Evolutionary conservation across 805 yeast species (phyloP), one percentile per base, ranked within the genome.

Genomic region (Maudiozyma barnettii): DNA sequence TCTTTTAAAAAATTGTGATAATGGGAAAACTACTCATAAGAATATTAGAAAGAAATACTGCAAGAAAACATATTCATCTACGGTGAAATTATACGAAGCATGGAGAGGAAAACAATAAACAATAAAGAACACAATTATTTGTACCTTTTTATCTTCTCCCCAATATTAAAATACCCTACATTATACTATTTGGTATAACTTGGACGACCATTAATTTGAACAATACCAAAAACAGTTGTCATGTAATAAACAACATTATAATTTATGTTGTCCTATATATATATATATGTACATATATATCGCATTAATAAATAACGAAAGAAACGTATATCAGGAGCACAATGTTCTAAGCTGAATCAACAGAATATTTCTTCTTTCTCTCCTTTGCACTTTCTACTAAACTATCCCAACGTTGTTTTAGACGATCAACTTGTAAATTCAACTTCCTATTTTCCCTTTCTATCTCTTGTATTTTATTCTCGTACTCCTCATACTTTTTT

Each of bases 41-140:
- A 83, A 95, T 6, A 80, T 90, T 37, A 90, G 71, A 63, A 93
- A 87, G 57, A 90, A 90, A 69, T 90, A 90, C 67, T 78, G 81
- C 54, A 95, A 84, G 58, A 74, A 88, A 53, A 76, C 82, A 56
- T 87, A 79, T 69, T 80, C 86, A 58, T 76, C 84, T 58, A 83
- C 89, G 42, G 75, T 95, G 12, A 39, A 42, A 46, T 5, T 45
- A 3, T 48, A 46, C 20, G 39, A 46, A 39, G 18, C 46, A 31
- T 51, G 54, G 54, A 22, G 37, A 14, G 14, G n/a, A 1, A 21
- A 43, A 23, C 37, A 39, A 18, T 26, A 3, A 26, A 26, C 8
- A 26, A 6, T 26, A 26, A 2, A 6, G 4, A 12, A 26, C 8
- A 26, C 30, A 9, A 3, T 12, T 12, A 3, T 12, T 12, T 12